These are phyloP conservation scores for Sugiyamaella americana DNA, from an alignment of 805 yeast species.

Conservation along the genomic window DNA sequence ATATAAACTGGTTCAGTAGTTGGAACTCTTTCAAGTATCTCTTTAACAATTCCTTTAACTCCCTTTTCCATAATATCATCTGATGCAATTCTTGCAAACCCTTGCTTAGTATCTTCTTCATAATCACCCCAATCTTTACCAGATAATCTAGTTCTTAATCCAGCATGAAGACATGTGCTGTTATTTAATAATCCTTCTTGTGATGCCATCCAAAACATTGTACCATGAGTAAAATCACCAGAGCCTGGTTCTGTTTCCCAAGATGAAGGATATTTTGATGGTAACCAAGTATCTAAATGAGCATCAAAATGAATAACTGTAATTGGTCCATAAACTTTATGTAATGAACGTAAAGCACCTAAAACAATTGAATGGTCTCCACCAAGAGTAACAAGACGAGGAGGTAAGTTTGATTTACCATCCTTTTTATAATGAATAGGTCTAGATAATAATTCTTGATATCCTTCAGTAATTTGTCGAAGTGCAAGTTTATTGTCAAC, in stretches of 20 bases:
- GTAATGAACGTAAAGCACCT: slow-evolving; percentile 63
- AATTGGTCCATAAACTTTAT: slow-evolving; percentile 56
- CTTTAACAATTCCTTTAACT: slow-evolving; percentile 49
- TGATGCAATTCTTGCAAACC: slow-evolving; percentile 62
- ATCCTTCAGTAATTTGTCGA: slow-evolving; percentile 53
- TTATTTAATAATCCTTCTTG: slow-evolving; percentile 59
- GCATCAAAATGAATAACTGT: slow-evolving; percentile 81
- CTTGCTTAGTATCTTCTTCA: slow-evolving; percentile 59
- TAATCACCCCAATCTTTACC: slow-evolving; percentile 57
- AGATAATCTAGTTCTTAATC: slow-evolving; percentile 65
- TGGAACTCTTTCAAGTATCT: slow-evolving; percentile 51
- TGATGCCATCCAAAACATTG: slow-evolving; percentile 77
- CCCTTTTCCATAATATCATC: slow-evolving; percentile 73
- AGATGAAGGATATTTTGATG: slow-evolving; percentile 71
- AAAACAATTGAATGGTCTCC: slow-evolving; percentile 78
- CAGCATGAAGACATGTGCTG: slow-evolving; percentile 62
- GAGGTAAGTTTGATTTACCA: slow-evolving; percentile 33
- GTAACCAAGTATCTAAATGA: slow-evolving; percentile 81
- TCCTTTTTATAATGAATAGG: slow-evolving; percentile 22
- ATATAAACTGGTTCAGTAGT: slow-evolving; percentile 58
- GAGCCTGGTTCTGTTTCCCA: slow-evolving; percentile 60
- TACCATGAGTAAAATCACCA: slow-evolving; percentile 69
- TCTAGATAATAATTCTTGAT: slow-evolving; percentile 45
- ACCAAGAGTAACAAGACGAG: slow-evolving; percentile 66
- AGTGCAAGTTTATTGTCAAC: slow-evolving; percentile 60